A percentile compares a stretch with the other conserved stretches of the same genome.
Conservation (phyloP, 768 basidiomycete genomes). For the Suillus alpinus region DNA sequence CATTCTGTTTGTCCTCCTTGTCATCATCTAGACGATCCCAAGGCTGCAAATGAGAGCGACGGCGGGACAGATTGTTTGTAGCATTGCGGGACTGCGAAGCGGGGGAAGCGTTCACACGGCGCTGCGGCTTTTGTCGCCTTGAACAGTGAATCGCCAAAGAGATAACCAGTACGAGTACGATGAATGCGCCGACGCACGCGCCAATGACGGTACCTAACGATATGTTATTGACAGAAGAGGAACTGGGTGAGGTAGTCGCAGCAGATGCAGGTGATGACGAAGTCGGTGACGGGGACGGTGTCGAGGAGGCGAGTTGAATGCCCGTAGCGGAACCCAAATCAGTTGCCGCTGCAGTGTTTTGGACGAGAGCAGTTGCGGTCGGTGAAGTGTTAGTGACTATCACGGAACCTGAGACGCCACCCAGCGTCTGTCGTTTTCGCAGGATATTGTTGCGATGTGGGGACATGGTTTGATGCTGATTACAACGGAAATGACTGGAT, state of each 20-base stretch:
- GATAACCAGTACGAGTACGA: constrained; percentile 47
- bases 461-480: constrained; percentile 16
- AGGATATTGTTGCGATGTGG: constrained; percentile 3
- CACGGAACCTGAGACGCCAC: constrained; percentile 20
- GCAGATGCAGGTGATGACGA: constrained; percentile 10
- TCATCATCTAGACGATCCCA: constrained; percentile 61
- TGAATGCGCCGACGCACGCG: constrained; percentile 59
- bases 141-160: constrained; percentile 55
- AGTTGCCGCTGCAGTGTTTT: constrained; percentile 14
- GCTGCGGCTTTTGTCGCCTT: constrained; percentile 31
- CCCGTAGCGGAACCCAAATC: neutral
- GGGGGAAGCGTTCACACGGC: constrained; percentile 13
- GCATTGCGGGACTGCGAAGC: constrained; percentile 35
- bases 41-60: constrained; percentile 40
- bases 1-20: constrained; percentile 44
- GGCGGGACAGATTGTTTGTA: constrained; percentile 43
- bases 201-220: constrained; percentile 54
- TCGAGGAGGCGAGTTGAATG: constrained; percentile 13
- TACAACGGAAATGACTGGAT: constrained; percentile 3
- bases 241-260: constrained; percentile 8
- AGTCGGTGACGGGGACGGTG: constrained; percentile 3
- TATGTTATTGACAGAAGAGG: constrained; percentile 20
- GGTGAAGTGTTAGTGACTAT: constrained; percentile 22
- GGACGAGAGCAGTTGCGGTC: constrained; percentile 21
- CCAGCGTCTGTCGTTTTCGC: constrained; percentile 14